phyloP scores from a whole-genome alignment of 306 rosid genomes.

The Prunus salicina region DNA sequence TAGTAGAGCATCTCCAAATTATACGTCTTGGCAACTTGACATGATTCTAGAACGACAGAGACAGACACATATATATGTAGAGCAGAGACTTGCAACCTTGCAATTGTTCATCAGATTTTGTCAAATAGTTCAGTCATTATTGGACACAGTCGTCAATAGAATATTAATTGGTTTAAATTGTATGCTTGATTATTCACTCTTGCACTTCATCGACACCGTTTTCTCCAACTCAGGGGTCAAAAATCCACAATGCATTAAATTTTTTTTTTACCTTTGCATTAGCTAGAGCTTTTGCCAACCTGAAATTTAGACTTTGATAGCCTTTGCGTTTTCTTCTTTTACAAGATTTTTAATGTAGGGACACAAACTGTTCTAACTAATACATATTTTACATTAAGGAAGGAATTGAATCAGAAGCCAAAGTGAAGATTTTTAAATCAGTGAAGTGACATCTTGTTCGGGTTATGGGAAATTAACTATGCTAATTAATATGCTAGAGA shows the following conservation, averaged over 20 bases:
- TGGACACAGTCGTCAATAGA: conserved; percentile 11
- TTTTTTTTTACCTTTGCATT: background rate
- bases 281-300: conserved; percentile 13
- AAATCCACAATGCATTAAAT: too few species aligned
- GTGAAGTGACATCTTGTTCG: background rate
- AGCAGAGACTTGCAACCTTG: background rate
- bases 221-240: background rate
- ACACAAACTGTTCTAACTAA: background rate
- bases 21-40: background rate
- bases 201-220: conserved; percentile 24
- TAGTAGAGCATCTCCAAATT: background rate
- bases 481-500: background rate
- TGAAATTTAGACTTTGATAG: background rate
- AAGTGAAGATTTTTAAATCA: background rate
- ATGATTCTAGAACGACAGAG: background rate
- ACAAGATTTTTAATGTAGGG: background rate
- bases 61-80: background rate
- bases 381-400: background rate
- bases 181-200: conserved; percentile 5
- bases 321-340: background rate
- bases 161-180: conserved; percentile 15
- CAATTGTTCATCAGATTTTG: background rate
- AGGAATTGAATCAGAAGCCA: conserved; percentile 17
- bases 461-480: background rate
- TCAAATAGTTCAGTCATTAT: background rate